Base-by-base conservation (phyloP, 73 alveolate species). In the Uronychia setigera region DNA sequence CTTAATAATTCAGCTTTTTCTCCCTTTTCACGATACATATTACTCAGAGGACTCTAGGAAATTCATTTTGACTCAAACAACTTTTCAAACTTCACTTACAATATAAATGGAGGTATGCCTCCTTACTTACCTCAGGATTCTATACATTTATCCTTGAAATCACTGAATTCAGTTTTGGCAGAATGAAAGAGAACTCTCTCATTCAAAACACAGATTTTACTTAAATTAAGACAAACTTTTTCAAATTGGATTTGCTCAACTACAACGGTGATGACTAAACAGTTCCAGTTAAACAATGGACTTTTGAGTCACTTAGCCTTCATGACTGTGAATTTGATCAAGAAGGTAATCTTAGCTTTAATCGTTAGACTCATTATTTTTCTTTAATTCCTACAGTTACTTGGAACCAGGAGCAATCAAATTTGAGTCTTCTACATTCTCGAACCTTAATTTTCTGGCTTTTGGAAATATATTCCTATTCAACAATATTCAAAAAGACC, bases 391-490 rank as follows among this genome's bases (percentile, higher is more conserved):
- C n/a, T n/a, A n/a, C n/a, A n/a, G n/a, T n/a, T n/a, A n/a, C n/a
- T n/a, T n/a, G n/a, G n/a, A n/a, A n/a, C n/a, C n/a, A n/a, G n/a
- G n/a, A n/a, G n/a, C n/a, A n/a, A n/a, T n/a, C n/a, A n/a, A n/a
- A n/a, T n/a, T n/a, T n/a, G n/a, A n/a, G n/a, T n/a, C 25, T 9
- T 33, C 74, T 0, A 78, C 25, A 1, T 78, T 78, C 32, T 33
- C 74, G 0, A 33, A 78, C 30, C 76, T 78, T 1, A 78, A 34
- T 32, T 78, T 78, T 32, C 34, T 32, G 0, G 35, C 25, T 1
- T 78, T 78, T 34, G 84, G 84, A 31, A 78, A 78, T 78, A 32
- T 78, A 33, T 19, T 78, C 26, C 58, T 33, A 32, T n/a, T 78
- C 0, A 78, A 74, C 5, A 74, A 78, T n/a, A 78, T 33, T 78